These are phyloP conservation scores for Phoenix dactylifera DNA, from an alignment of 176 grass and related monocot species.

Conservation along the genomic window DNA sequence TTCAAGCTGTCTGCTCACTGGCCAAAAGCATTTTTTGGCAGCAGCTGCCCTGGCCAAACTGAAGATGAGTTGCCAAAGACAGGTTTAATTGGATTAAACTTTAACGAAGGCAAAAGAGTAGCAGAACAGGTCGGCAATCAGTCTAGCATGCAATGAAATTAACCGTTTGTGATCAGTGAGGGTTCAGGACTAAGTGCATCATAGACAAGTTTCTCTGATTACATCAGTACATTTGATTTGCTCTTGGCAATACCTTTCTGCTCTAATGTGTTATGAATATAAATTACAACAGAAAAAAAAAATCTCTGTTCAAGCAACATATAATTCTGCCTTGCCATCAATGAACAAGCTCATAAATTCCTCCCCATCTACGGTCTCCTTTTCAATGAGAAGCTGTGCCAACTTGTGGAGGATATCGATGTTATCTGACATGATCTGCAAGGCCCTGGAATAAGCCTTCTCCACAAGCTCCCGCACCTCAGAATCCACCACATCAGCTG, in stretches of 20 bases:
- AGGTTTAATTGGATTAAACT: no score
- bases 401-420: conserved; percentile 90
- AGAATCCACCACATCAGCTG: conserved; percentile 69
- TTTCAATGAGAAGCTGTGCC: conserved; percentile 84
- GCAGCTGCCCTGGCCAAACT: no score
- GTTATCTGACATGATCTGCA: conserved; percentile 57
- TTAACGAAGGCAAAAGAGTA: no score
- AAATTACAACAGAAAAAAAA: background rate
- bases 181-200: background rate
- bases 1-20: no score
- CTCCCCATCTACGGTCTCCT: conserved; percentile 92
- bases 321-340: conserved; percentile 81
- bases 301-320: conserved; percentile 34
- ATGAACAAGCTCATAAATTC: conserved; percentile 99
- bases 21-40: no score
- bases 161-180: no score
- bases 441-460: conserved; percentile 62
- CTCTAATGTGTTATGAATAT: background rate
- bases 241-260: background rate
- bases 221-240: background rate
- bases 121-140: no score
- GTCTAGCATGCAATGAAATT: no score
- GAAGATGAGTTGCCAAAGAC: no score
- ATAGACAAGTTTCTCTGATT: background rate
- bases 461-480: conserved; percentile 95